phyloP scores from a whole-genome alignment of 2,329 filamentous ascomycete species.

The Calonectria pauciramosa region DNA sequence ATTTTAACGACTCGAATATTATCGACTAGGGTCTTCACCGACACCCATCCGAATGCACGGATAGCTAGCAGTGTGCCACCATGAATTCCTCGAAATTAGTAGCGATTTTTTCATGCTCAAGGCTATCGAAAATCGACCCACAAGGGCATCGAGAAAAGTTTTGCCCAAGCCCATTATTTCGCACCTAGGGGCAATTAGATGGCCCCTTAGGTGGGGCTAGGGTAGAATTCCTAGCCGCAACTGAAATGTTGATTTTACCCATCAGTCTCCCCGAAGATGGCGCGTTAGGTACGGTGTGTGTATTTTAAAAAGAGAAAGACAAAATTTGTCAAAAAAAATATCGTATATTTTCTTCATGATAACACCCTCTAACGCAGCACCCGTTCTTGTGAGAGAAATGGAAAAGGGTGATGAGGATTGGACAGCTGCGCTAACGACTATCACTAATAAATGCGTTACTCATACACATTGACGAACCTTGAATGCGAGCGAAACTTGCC shows the following conservation, averaged over 20 bases:
- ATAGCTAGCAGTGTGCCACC: background rate
- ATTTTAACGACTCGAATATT: background rate
- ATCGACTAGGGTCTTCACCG: background rate
- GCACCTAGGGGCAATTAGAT: background rate
- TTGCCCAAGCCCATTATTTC: background rate
- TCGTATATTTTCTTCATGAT: background rate
- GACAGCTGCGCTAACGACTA: background rate
- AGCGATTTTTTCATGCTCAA: background rate
- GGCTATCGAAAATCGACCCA: background rate
- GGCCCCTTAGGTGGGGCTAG: background rate
- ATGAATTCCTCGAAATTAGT: background rate
- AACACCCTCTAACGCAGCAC: background rate
- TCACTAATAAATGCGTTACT: no score
- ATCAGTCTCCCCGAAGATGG: no score
- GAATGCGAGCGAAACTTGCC: constrained; percentile 40
- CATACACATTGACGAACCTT: constrained; percentile 15
- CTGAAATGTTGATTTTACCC: no score
- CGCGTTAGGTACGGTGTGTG: no score
- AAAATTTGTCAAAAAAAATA: background rate
- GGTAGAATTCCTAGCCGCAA: background rate
- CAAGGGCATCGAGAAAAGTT: no score
- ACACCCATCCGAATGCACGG: background rate
- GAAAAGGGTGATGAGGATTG: no score
- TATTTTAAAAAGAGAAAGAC: background rate
- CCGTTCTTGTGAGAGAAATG: no score